Conservation (phyloP, 257 asterid species). For the Primulina huaijiensis region DNA sequence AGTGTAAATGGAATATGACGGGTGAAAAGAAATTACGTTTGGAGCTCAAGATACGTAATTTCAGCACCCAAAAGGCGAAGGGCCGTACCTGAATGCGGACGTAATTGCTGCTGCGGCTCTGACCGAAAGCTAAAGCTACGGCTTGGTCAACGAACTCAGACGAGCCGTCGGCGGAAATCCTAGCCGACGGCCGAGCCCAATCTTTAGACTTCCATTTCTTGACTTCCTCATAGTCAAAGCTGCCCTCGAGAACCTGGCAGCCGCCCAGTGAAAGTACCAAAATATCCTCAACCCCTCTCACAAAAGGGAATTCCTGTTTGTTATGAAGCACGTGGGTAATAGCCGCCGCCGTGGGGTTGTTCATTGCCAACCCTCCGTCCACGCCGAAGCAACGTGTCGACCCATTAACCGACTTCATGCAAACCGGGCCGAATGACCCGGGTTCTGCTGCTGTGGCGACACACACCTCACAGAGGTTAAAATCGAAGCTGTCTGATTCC, state of each 20-base stretch:
- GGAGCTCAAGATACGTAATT: no score
- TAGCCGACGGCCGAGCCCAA: slow-evolving; percentile 68
- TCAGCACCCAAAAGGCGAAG: no score
- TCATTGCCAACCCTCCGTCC: slow-evolving; percentile 89
- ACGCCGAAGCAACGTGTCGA: slow-evolving; percentile 73
- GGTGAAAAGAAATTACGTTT: no score
- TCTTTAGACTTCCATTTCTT: slow-evolving; percentile 64
- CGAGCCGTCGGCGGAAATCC: slow-evolving; percentile 63
- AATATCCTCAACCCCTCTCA: slow-evolving; percentile 92
- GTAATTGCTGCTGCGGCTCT: slow-evolving; percentile 49
- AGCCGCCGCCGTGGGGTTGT: slow-evolving; percentile 94
- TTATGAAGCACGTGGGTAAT: slow-evolving; percentile 94
- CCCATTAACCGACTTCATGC: slow-evolving; percentile 74
- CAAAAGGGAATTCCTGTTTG: slow-evolving; percentile 92
- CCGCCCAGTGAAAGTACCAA: slow-evolving; percentile 96
- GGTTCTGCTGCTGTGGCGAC: slow-evolving; percentile 90
- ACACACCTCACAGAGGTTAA: slow-evolving; percentile 95
- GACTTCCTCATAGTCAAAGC: slow-evolving; percentile 56
- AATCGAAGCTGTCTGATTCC: slow-evolving; percentile 83
- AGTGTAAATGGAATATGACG: no score
- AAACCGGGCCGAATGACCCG: slow-evolving; percentile 64
- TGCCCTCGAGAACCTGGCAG: slow-evolving; percentile 56
- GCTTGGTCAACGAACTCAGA: slow-evolving; percentile 77
- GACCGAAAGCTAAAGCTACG: slow-evolving; percentile 69
- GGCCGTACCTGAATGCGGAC: slow-evolving; percentile 64